Evolutionary conservation across 1,284 basidiomycete genomes (phyloP).

Genomic region (Malassezia sp.): DNA sequence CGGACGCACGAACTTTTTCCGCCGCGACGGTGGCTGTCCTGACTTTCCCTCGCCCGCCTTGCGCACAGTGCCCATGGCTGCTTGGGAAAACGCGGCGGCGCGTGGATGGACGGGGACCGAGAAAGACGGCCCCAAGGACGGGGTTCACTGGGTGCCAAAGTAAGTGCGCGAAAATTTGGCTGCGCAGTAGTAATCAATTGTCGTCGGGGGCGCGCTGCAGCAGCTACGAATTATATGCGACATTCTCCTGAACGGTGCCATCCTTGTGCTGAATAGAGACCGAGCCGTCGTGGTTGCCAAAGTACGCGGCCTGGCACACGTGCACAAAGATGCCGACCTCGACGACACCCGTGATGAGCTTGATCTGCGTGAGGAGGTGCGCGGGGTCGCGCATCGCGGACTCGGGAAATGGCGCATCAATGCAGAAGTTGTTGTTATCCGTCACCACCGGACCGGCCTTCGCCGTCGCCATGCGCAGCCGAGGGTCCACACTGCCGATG

Average conservation of each 20-base stretch:
- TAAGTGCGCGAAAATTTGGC: no score
- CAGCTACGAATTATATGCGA: not conserved
- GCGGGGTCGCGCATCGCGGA: constrained; percentile 32
- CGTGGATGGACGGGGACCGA: not conserved
- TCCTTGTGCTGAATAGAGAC: constrained; percentile 33
- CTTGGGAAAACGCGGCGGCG: no score
- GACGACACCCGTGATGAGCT: constrained; percentile 67
- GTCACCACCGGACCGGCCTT: constrained; percentile 89
- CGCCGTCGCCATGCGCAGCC: constrained; percentile 39
- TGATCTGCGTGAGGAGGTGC: constrained; percentile 34
- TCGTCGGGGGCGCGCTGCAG: no score
- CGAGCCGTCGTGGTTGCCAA: constrained; percentile 58
- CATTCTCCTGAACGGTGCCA: constrained; percentile 26
- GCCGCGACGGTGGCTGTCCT: no score
- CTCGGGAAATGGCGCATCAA: constrained; percentile 39
- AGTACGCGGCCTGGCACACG: constrained; percentile 91
- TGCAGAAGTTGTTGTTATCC: constrained; percentile 57
- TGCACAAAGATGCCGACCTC: constrained; percentile 88
- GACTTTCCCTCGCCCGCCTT: no score
- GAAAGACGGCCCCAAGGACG: not conserved
- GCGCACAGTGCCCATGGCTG: no score
- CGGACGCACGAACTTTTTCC: constrained; percentile 23
- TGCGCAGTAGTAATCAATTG: no score
- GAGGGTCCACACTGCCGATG: constrained; percentile 32
- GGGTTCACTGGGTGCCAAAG: no score